Evolutionary conservation across 768 basidiomycete species (phyloP).

Genomic region (Leccinum variicolor): DNA sequence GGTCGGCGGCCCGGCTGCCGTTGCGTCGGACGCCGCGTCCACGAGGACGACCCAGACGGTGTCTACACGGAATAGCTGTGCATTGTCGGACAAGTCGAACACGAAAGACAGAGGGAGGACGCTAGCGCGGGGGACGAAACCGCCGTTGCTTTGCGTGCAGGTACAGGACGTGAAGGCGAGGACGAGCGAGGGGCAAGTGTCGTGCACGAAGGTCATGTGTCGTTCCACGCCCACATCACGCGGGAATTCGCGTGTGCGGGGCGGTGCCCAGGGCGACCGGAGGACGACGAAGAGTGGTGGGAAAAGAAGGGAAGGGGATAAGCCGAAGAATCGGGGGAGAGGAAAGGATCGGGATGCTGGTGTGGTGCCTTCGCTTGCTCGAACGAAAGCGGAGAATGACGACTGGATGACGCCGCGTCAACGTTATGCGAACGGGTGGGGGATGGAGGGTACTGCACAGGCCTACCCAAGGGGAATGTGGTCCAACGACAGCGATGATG

Average conservation of each 20-base stretch:
- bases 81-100: slow-evolving; percentile 26
- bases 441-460: slow-evolving; percentile 21
- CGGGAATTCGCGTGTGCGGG: slow-evolving; percentile 42
- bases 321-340: slow-evolving; percentile 19
- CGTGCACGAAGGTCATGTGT: slow-evolving; percentile 58
- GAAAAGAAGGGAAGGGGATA: slow-evolving; percentile 23
- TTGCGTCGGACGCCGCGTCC: slow-evolving; percentile 30
- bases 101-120: slow-evolving; percentile 17
- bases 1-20: slow-evolving; percentile 34
- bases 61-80: slow-evolving; percentile 24
- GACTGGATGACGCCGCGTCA: slow-evolving; percentile 40
- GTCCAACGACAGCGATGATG: slow-evolving; percentile 29
- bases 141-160: slow-evolving; percentile 34
- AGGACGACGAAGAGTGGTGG: slow-evolving; percentile 13
- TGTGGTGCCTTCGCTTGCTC: slow-evolving; percentile 59
- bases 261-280: slow-evolving; percentile 21
- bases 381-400: slow-evolving; percentile 59
- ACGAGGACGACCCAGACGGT: slow-evolving; percentile 16
- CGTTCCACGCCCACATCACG: slow-evolving; percentile 69
- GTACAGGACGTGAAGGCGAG: slow-evolving; percentile 30
- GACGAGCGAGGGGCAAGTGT: slow-evolving; percentile 37
- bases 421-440: slow-evolving; percentile 33
- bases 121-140: slow-evolving; percentile 12
- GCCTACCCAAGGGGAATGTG: slow-evolving; percentile 14
- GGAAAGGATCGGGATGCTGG: slow-evolving; percentile 31